These are phyloP conservation scores for Orobanche coerulescens DNA, from an alignment of 257 asterid species.

Conservation along the genomic window DNA sequence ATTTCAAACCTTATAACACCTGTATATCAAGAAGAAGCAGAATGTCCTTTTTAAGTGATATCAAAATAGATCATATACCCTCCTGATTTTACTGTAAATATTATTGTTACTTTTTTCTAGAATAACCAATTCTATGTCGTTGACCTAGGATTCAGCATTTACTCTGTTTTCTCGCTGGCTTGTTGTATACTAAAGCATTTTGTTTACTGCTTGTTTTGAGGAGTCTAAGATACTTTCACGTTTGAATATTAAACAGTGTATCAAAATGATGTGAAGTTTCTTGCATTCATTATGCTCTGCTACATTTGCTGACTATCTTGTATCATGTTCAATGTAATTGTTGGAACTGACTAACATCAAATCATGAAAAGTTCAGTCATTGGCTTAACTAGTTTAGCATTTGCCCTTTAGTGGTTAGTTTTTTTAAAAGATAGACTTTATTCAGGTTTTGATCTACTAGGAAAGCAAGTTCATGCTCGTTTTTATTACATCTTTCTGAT, in stretches of 20 bases:
- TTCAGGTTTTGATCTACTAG: constrained; percentile 2
- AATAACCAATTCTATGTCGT: constrained; percentile 16
- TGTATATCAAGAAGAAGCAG: constrained; percentile 14
- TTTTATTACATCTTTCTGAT: not conserved
- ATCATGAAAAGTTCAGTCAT: constrained; percentile 2
- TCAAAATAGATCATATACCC: constrained; percentile 13
- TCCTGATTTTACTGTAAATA: constrained; percentile 7
- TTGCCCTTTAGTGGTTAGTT: not conserved
- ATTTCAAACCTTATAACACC: not conserved
- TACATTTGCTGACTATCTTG: not conserved
- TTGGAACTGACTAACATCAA: constrained; percentile 6
- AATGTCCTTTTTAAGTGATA: constrained; percentile 5
- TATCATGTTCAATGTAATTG: not conserved
- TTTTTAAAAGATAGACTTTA: constrained; percentile 2
- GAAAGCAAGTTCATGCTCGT: not conserved
- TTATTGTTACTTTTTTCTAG: not conserved
- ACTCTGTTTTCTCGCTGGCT: not conserved
- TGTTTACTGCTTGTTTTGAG: not conserved
- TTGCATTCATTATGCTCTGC: constrained; percentile 6
- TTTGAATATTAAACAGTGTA: not conserved
- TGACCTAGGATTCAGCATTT: constrained; percentile 21
- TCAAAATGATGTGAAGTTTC: too few species aligned
- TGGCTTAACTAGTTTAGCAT: constrained; percentile 1
- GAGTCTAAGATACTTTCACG: not conserved
- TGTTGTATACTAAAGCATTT: not conserved